Evolutionary conservation across 1,139 yeast species (phyloP).

Genomic region (Geotrichum citri-aurantii): DNA sequence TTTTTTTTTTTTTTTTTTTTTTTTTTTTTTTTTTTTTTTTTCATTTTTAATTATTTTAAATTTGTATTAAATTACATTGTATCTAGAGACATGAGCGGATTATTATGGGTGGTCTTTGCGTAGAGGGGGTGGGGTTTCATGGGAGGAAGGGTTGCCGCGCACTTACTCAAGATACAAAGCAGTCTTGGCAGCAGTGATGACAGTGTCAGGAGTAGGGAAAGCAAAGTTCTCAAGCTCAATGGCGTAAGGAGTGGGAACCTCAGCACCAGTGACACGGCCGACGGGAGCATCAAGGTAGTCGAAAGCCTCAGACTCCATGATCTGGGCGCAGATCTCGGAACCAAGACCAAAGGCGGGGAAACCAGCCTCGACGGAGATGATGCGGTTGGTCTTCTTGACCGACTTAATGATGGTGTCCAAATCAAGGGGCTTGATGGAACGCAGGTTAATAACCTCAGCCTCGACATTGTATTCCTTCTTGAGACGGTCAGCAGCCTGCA

Average conservation of each 20-base stretch:
- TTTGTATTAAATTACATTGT: neutral
- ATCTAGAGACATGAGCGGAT: neutral
- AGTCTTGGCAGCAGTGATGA: conserved; percentile 85
- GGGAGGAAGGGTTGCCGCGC: neutral
- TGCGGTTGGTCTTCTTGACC: conserved; percentile 94
- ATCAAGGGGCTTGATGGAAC: conserved; percentile 96
- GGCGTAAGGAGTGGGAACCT: conserved; percentile 98
- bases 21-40: too few species aligned
- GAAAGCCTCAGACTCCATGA: conserved; percentile 97
- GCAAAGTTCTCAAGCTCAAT: conserved; percentile 95
- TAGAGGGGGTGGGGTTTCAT: neutral
- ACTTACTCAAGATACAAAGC: conserved; percentile 60
- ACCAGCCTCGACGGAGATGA: conserved; percentile 93
- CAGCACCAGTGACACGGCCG: conserved; percentile 98
- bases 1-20: too few species aligned
- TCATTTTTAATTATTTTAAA: too few species aligned
- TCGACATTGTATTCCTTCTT: conserved; percentile 79
- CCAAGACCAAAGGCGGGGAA: conserved; percentile 99
- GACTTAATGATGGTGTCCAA: conserved; percentile 78
- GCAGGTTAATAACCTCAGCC: conserved; percentile 91
- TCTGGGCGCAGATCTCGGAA: conserved; percentile 94
- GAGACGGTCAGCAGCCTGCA: conserved; percentile 85
- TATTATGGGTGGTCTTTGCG: neutral
- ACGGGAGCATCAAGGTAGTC: conserved; percentile 99
- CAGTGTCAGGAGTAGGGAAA: conserved; percentile 92